Evolutionary conservation across 768 basidiomycete genomes (phyloP).

Genomic region (Russula emetica): DNA sequence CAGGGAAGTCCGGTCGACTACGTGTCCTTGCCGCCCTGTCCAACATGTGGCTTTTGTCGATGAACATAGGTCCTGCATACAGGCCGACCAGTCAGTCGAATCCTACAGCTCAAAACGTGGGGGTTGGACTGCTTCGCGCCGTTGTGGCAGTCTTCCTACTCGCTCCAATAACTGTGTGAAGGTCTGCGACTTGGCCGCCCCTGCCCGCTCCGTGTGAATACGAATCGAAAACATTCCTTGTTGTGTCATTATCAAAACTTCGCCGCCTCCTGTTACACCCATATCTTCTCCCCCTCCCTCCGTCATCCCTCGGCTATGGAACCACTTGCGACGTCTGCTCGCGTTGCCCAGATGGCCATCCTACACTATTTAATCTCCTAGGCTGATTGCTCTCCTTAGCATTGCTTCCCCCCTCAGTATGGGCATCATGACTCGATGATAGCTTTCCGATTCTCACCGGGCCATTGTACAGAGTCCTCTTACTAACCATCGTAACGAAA

Average conservation of each 20-base stretch:
- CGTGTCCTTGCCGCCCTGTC: background rate
- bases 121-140: background rate
- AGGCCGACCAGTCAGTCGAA: background rate
- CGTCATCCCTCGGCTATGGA: background rate
- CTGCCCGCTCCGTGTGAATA: background rate
- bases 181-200: background rate
- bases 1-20: background rate
- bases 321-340: background rate
- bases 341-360: background rate
- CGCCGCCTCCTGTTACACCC: background rate
- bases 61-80: background rate
- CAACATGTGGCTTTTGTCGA: background rate
- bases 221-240: background rate
- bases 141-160: background rate
- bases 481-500: background rate
- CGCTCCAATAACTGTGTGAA: background rate
- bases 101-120: background rate
- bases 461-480: background rate
- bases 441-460: no score
- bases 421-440: background rate
- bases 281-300: background rate
- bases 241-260: background rate
- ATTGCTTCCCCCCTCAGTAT: background rate
- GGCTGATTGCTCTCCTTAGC: background rate
- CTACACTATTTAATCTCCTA: background rate